Conservation (phyloP, 257 asterid genomes). For the Eucommia ulmoides region DNA sequence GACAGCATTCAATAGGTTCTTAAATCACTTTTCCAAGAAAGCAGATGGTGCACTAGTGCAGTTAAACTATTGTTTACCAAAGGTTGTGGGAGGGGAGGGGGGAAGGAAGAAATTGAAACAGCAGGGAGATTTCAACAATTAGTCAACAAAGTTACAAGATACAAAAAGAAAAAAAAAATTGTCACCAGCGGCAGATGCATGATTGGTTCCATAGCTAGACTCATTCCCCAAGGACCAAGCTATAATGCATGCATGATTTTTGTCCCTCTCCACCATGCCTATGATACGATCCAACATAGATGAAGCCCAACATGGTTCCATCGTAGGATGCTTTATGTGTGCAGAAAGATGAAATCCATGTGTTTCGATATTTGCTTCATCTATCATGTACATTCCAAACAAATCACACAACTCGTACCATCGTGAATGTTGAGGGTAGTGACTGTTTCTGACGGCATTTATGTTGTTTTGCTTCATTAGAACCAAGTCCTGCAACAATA, state of each 20-base stretch:
- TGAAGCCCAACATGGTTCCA: slow-evolving; percentile 71
- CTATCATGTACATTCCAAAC: slow-evolving; percentile 98
- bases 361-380: slow-evolving; percentile 97
- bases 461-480: slow-evolving; percentile 89
- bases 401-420: slow-evolving; percentile 98
- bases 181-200: slow-evolving; percentile 91
- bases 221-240: slow-evolving; percentile 97
- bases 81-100: too few relatives aligned
- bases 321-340: slow-evolving; percentile 65
- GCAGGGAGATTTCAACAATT: too few relatives aligned
- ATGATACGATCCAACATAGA: slow-evolving; percentile 90
- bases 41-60: too few relatives aligned
- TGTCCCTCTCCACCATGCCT: slow-evolving; percentile 98
- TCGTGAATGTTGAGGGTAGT: slow-evolving; percentile 90
- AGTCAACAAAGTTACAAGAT: too few relatives aligned
- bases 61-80: too few relatives aligned
- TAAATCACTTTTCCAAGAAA: too few relatives aligned
- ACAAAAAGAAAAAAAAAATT: too few relatives aligned
- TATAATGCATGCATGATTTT: slow-evolving; percentile 84
- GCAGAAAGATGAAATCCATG: slow-evolving; percentile 79
- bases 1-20: too few relatives aligned
- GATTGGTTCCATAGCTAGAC: slow-evolving; percentile 91
- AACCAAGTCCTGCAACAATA: slow-evolving; percentile 61
- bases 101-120: too few relatives aligned
- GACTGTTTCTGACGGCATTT: slow-evolving; percentile 94